Base-by-base conservation (phyloP, 371 early-diverging fungal genomes). In the Lichtheimia hyalospora region DNA sequence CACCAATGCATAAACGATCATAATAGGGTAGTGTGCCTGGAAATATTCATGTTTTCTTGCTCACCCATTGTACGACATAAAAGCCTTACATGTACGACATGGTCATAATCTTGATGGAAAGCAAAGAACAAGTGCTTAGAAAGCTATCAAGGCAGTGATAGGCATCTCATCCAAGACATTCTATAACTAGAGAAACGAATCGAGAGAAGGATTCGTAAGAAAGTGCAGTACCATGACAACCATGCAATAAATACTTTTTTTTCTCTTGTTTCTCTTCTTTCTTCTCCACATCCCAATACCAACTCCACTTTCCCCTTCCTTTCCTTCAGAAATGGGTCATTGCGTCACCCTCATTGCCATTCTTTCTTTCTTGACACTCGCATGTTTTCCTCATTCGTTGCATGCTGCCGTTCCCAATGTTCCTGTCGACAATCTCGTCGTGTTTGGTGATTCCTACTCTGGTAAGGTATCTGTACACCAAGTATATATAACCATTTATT, bases 371-470 rank as follows among this genome's bases (percentile, higher is more conserved):
- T 18, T 41, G 10, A 40, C 54, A 25, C 39, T 42, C n/a, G 27
- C 57, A 28, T 43, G 27, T 24, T 14, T 56, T 13, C 48, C 57
- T 15, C 53, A 53, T 18, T 24, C 34, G 12, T 16, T 28, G 15
- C n/a, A 46, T 14, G 57, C 57, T 2, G 24, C 27, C 18, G 46
- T 46, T n/a, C 43, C 51, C 49, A 53, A 49, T 12, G 58, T 74
- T 10, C 34, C 34, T 8, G 34, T 34, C 1, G 70, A 70, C 23
- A 71, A 74, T 41, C 53, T 79, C 14, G 76, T 79, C 6, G 72
- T 79, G 12, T 79, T 79, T 62, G 79, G 79, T 34, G 79, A 79
- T 54, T 73, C 74, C n/a, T 71, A 75, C 68, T 73, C 79, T 58
- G 79, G 79, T 75, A 74, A 53, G 21, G 34, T 34, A 10, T 34